Conservation (phyloP, 192 early-diverging fungal genomes). For the Gryganskiella cystojenkinii region DNA sequence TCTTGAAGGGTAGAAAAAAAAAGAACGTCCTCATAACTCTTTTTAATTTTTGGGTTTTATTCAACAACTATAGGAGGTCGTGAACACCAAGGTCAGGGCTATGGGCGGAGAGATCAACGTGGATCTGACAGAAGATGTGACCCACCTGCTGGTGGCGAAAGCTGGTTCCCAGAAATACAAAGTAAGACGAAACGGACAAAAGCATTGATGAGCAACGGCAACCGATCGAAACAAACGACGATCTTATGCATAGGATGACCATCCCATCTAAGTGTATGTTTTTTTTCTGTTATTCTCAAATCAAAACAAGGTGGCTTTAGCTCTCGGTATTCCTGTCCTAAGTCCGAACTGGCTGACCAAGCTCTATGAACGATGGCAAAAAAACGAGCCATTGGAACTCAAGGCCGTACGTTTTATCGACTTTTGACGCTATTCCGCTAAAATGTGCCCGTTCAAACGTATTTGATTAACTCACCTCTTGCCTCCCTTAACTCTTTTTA, state of each 20-base stretch:
- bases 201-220: background rate
- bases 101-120: conserved; percentile 21
- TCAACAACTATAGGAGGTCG: conserved; percentile 5
- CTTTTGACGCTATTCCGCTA: too few species aligned
- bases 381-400: conserved; percentile 9
- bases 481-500: background rate
- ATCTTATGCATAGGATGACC: background rate
- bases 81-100: conserved; percentile 6
- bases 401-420: conserved; percentile 18
- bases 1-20: background rate
- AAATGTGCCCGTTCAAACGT: too few species aligned
- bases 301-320: conserved; percentile 15
- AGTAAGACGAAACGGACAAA: background rate
- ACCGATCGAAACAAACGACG: background rate
- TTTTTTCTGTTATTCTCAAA: background rate
- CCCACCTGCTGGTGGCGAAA: conserved; percentile 22
- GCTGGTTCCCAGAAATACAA: conserved; percentile 31
- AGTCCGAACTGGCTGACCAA: conserved; percentile 11
- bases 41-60: background rate
- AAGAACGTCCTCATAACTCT: background rate
- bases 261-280: background rate
- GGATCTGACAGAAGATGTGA: conserved; percentile 16
- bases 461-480: too few species aligned
- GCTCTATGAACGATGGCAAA: conserved; percentile 10
- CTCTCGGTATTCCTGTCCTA: conserved; percentile 22